A percentile compares a stretch with the other conserved stretches of the same genome.
phyloP scores from a whole-genome alignment of 495 filamentous ascomycete genomes.

The Lasiosphaeria ovina region DNA sequence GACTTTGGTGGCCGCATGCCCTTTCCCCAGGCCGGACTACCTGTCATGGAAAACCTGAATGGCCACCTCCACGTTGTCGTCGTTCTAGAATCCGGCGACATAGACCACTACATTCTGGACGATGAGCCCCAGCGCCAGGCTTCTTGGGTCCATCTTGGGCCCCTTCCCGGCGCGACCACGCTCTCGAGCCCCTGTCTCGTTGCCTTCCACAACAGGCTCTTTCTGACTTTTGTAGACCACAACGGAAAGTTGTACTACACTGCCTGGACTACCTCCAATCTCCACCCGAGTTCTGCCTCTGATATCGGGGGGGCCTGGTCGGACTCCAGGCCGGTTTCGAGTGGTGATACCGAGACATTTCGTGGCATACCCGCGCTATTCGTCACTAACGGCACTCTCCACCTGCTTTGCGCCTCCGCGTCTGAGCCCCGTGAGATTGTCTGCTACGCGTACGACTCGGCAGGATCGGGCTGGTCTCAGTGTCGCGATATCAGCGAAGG shows the following conservation, averaged over 20 bases:
- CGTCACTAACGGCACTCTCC: constrained; percentile 23
- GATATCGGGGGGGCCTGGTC: constrained; percentile 19
- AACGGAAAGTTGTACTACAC: constrained; percentile 20
- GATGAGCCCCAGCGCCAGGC: constrained; percentile 16
- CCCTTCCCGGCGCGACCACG: constrained; percentile 13
- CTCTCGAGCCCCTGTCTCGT: constrained; percentile 26
- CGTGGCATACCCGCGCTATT: constrained; percentile 29
- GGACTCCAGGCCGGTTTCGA: constrained; percentile 13
- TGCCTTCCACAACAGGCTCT: constrained; percentile 32
- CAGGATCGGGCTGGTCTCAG: constrained; percentile 21
- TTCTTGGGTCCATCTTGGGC: constrained; percentile 18
- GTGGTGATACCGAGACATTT: constrained; percentile 12
- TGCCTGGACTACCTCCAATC: constrained; percentile 19
- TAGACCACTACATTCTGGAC: constrained; percentile 28
- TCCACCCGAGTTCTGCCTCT: constrained; percentile 3
- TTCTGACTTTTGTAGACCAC: constrained; percentile 25
- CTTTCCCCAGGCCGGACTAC: constrained; percentile 26
- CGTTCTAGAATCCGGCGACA: constrained; percentile 23
- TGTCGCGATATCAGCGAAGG: constrained; percentile 28
- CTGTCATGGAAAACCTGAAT: constrained; percentile 28
- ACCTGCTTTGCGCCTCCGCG: constrained; percentile 24
- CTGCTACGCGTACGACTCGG: constrained; percentile 24
- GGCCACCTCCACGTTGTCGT: constrained; percentile 31
- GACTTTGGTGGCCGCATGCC: constrained; percentile 18
- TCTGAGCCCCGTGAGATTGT: constrained; percentile 25